These are phyloP conservation scores for Graphium sp. DNA, from an alignment of 2,329 filamentous ascomycete genomes.

Conservation along the genomic window DNA sequence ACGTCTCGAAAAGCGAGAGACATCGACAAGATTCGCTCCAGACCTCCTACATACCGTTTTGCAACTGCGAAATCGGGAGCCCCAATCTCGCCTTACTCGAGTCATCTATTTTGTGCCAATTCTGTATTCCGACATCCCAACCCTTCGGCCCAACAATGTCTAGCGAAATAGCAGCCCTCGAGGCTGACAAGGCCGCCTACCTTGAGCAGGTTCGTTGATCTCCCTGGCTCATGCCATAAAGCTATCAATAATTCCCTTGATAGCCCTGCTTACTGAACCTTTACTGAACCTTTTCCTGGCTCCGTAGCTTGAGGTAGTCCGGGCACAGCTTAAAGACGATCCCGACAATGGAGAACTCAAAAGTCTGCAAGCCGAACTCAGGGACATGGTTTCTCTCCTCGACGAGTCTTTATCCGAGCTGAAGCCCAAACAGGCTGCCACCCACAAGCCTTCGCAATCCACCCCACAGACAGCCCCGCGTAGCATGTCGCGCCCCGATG, in stretches of 20 bases:
- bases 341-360: conserved; percentile 66
- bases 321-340: conserved; percentile 60
- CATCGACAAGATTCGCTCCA: no score
- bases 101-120: no score
- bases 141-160: conserved; percentile 5
- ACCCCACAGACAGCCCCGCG: conserved; percentile 13
- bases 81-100: no score
- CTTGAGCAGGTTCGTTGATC: conserved; percentile 32
- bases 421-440: conserved; percentile 30
- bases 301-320: conserved; percentile 57
- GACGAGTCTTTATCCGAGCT: conserved; percentile 70
- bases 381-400: conserved; percentile 64
- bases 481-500: not conserved
- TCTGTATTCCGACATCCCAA: no score
- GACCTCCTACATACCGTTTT: no score
- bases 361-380: conserved; percentile 63
- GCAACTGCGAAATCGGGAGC: no score
- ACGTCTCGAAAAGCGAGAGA: no score
- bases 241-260: not conserved
- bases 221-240: not conserved
- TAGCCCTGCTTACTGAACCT: conserved; percentile 7
- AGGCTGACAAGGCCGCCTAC: conserved; percentile 35
- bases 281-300: conserved; percentile 1
- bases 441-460: conserved; percentile 27
- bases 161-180: conserved; percentile 21